These are phyloP conservation scores for Boletales sp. DNA, from an alignment of 768 basidiomycete species.

Conservation along the genomic window DNA sequence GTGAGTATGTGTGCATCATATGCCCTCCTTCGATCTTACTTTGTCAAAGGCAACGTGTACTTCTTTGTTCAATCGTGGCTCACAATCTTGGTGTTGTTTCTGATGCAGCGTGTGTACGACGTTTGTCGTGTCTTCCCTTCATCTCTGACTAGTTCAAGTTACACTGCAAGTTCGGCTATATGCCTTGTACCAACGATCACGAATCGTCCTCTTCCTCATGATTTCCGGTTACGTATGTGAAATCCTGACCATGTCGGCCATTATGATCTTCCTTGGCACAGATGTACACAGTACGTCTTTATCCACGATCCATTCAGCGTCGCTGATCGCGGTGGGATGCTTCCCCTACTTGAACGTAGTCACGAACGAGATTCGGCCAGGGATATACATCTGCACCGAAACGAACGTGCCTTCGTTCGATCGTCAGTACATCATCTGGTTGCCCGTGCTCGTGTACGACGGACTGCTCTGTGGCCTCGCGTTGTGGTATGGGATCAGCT, in stretches of 20 bases:
- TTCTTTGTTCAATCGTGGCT: not conserved
- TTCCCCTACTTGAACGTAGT: not conserved
- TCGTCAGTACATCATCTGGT: conserved; percentile 5
- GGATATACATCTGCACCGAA: conserved; percentile 3
- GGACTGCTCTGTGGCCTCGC: conserved; percentile 4
- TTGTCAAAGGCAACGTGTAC: conserved; percentile 8
- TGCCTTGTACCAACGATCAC: conserved; percentile 7
- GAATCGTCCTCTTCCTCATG: conserved; percentile 4
- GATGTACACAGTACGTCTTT: conserved; percentile 2
- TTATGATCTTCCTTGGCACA: conserved; percentile 4
- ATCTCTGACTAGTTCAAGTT: conserved; percentile 1
- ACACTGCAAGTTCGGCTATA: conserved; percentile 14
- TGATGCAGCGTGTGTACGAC: conserved; percentile 7
- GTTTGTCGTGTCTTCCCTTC: not conserved
- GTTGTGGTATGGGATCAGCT: conserved; percentile 2
- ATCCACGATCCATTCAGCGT: not conserved
- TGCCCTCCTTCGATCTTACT: not conserved
- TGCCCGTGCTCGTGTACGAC: conserved; percentile 7
- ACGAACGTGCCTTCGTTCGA: not conserved
- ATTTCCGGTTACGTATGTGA: conserved; percentile 2
- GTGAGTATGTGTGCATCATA: conserved; percentile 4
- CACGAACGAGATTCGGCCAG: conserved; percentile 4
- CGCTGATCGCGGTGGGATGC: not conserved
- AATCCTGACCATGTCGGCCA: conserved; percentile 2
- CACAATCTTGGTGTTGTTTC: not conserved